phyloP scores from a whole-genome alignment of 129 eudicot species.

The Calendula officinalis region DNA sequence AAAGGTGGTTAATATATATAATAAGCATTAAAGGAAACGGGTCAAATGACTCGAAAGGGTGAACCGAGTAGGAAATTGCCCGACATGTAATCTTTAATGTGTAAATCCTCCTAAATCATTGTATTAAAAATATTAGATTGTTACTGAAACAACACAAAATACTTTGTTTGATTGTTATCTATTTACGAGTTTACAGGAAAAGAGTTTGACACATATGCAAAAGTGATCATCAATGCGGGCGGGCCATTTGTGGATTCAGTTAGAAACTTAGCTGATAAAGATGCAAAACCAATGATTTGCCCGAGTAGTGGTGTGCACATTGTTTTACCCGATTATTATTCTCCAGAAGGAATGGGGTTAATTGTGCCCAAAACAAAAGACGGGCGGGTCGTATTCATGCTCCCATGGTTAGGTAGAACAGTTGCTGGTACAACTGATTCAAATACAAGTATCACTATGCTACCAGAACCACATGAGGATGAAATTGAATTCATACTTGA shows the following conservation, averaged over 20 bases:
- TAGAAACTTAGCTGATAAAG: slow-evolving; percentile 65
- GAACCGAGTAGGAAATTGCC: too few relatives aligned
- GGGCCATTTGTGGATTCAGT: slow-evolving; percentile 93
- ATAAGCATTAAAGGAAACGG: neutral
- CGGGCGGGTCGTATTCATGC: slow-evolving; percentile 97
- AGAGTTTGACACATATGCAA: slow-evolving; percentile 87
- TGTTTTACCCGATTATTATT: slow-evolving; percentile 89
- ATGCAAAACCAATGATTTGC: slow-evolving; percentile 73
- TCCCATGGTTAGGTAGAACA: slow-evolving; percentile 97
- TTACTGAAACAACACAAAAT: neutral
- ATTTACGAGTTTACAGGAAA: slow-evolving; percentile 51
- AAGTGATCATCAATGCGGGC: slow-evolving; percentile 87
- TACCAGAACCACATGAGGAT: slow-evolving; percentile 96
- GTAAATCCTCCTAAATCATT: neutral
- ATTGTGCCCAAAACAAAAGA: slow-evolving; percentile 99
- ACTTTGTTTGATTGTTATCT: slow-evolving; percentile 24
- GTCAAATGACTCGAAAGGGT: neutral
- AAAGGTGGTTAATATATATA: neutral
- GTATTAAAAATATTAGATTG: neutral
- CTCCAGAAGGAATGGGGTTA: slow-evolving; percentile 97
- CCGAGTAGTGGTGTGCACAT: slow-evolving; percentile 98
- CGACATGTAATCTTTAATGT: neutral
- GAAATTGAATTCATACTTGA: slow-evolving; percentile 89
- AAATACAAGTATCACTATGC: slow-evolving; percentile 71
- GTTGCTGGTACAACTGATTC: slow-evolving; percentile 98